These are phyloP conservation scores for Sclerotinia nivalis DNA, from an alignment of 2,329 filamentous ascomycete species.

Conservation along the genomic window DNA sequence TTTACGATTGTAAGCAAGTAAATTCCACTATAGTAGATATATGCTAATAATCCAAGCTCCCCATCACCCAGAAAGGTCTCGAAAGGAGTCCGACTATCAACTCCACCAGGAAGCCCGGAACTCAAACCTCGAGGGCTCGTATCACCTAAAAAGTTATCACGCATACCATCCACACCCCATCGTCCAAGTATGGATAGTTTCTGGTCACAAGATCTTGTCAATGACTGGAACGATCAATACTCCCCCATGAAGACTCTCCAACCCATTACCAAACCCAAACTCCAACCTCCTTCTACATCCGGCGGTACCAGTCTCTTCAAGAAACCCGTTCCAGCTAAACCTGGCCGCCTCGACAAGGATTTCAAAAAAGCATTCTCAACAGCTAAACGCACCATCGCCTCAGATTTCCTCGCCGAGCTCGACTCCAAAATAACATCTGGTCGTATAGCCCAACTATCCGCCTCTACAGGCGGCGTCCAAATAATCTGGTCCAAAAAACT, in stretches of 20 bases:
- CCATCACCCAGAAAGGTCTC: slow-evolving; percentile 32
- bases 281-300: slow-evolving; percentile 9
- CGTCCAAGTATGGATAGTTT: slow-evolving; percentile 57
- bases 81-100: slow-evolving; percentile 32
- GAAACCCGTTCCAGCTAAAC: slow-evolving; percentile 39
- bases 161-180: slow-evolving; percentile 57
- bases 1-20: slow-evolving; percentile 19
- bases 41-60: slow-evolving; percentile 31
- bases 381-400: slow-evolving; percentile 62
- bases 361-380: slow-evolving; percentile 62
- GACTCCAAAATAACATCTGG: slow-evolving; percentile 64
- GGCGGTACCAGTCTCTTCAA: slow-evolving; percentile 1
- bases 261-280: slow-evolving; percentile 37
- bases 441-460: slow-evolving; percentile 58
- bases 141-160: slow-evolving; percentile 39
- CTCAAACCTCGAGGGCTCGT: slow-evolving; percentile 30
- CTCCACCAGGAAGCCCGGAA: slow-evolving; percentile 37
- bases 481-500: slow-evolving; percentile 77
- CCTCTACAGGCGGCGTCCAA: slow-evolving; percentile 67
- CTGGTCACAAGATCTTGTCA: slow-evolving; percentile 59
- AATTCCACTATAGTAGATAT: too few relatives aligned
- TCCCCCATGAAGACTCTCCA: slow-evolving; percentile 53
- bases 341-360: slow-evolving; percentile 43
- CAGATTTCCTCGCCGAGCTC: slow-evolving; percentile 66
- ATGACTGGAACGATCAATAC: slow-evolving; percentile 65